Percentiles rank a stretch among this genome's conserved stretches.
phyloP scores from a whole-genome alignment of 1,284 basidiomycete species.

The Ceratobasidium sp. region DNA sequence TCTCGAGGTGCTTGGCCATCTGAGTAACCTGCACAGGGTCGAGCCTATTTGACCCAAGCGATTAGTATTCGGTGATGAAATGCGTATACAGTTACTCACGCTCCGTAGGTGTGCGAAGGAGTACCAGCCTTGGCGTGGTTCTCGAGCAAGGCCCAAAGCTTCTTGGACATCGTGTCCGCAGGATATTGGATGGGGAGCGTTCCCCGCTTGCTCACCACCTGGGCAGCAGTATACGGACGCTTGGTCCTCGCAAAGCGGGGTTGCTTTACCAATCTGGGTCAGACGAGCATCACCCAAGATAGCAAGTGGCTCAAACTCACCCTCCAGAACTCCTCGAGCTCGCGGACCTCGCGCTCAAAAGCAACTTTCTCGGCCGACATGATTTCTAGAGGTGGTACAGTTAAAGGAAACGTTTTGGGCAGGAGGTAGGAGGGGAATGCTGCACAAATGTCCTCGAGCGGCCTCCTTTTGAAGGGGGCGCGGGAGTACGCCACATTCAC shows the following conservation, averaged over 20 bases:
- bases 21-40: conserved; percentile 91
- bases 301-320: conserved; percentile 57
- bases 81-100: conserved; percentile 68
- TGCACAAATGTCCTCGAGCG: background rate
- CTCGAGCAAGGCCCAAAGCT: conserved; percentile 79
- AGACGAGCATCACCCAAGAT: background rate
- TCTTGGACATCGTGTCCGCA: conserved; percentile 86
- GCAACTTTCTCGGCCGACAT: conserved; percentile 54
- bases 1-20: conserved; percentile 72
- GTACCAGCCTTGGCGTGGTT: conserved; percentile 76
- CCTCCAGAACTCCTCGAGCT: conserved; percentile 94
- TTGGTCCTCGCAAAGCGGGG: conserved; percentile 86
- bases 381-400: conserved; percentile 8
- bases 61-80: background rate
- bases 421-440: background rate
- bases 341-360: conserved; percentile 84
- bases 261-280: conserved; percentile 62
- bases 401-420: background rate
- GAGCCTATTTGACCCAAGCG: conserved; percentile 63
- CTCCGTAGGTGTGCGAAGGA: conserved; percentile 95
- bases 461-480: conserved; percentile 25
- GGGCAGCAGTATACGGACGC: conserved; percentile 91
- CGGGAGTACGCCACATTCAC: conserved; percentile 27
- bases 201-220: conserved; percentile 95
- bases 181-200: conserved; percentile 88